phyloP scores from a whole-genome alignment of 768 basidiomycete species.

The Panaeolus papilionaceus region DNA sequence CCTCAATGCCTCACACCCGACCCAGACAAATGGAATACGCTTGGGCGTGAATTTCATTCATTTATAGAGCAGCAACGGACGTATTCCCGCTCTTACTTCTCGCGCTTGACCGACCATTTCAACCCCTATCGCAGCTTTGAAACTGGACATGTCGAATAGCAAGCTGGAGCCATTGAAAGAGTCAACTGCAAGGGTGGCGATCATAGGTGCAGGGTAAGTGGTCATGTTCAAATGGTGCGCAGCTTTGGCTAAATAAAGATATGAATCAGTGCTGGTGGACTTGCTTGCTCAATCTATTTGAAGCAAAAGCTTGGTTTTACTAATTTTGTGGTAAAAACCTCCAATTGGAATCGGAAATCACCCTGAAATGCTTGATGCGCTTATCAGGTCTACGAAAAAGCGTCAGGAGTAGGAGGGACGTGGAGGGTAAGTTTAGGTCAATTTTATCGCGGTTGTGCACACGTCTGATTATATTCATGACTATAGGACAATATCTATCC shows the following conservation, averaged over 20 bases:
- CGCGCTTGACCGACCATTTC: not conserved
- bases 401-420: constrained; percentile 51
- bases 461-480: not conserved
- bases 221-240: not conserved
- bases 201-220: constrained; percentile 43
- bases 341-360: not conserved
- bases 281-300: constrained; percentile 49
- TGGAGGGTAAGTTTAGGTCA: constrained; percentile 49
- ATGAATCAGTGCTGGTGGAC: constrained; percentile 44
- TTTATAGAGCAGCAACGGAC: too few relatives aligned
- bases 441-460: not conserved
- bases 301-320: constrained; percentile 42
- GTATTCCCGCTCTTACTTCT: not conserved
- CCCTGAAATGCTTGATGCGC: not conserved
- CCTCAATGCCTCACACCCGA: too few relatives aligned
- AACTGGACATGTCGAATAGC: not conserved
- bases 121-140: not conserved
- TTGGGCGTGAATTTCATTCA: too few relatives aligned
- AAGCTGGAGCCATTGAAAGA: not conserved
- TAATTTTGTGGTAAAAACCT: constrained; percentile 45
- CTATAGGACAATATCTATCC: constrained; percentile 44
- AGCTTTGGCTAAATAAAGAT: not conserved
- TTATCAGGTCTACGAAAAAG: constrained; percentile 54
- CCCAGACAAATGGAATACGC: too few relatives aligned
- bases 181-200: constrained; percentile 25